Percentiles rank a stretch among this genome's conserved stretches.
phyloP scores from a whole-genome alignment of 805 yeast species.

The Candida maltosa region DNA sequence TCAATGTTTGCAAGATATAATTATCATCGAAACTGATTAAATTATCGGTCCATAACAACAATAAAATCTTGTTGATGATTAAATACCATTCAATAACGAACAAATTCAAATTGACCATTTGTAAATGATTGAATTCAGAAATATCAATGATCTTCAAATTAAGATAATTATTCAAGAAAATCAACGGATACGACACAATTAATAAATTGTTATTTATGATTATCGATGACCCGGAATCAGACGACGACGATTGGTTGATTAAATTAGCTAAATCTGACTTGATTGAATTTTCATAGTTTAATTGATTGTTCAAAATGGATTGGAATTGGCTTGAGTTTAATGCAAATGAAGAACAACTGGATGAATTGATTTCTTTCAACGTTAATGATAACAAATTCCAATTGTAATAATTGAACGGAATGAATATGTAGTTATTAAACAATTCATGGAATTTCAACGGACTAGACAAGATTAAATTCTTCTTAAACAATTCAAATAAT shows the following conservation, averaged over 20 bases:
- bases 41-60: constrained; percentile 15
- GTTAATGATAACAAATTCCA: constrained; percentile 47
- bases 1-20: constrained; percentile 25
- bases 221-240: too few relatives aligned
- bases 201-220: constrained; percentile 50
- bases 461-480: constrained; percentile 47
- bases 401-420: constrained; percentile 37
- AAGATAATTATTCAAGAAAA: constrained; percentile 27
- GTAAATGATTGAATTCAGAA: constrained; percentile 23
- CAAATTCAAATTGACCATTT: constrained; percentile 19
- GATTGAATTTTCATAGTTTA: constrained; percentile 14
- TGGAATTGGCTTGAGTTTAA: constrained; percentile 7
- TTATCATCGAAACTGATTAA: constrained; percentile 15
- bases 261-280: constrained; percentile 10
- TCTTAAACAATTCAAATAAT: constrained; percentile 42
- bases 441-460: constrained; percentile 50
- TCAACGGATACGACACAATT: constrained; percentile 46
- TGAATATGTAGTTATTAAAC: constrained; percentile 43
- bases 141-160: constrained; percentile 15
- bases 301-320: constrained; percentile 6
- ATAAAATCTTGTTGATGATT: constrained; percentile 40
- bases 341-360: constrained; percentile 10
- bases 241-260: too few relatives aligned
- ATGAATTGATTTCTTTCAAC: constrained; percentile 41
- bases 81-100: constrained; percentile 46